A percentile compares a stretch with the other conserved stretches of the same genome.
phyloP scores from a whole-genome alignment of 192 early-diverging fungal species.

The Phycomyces nitens region DNA sequence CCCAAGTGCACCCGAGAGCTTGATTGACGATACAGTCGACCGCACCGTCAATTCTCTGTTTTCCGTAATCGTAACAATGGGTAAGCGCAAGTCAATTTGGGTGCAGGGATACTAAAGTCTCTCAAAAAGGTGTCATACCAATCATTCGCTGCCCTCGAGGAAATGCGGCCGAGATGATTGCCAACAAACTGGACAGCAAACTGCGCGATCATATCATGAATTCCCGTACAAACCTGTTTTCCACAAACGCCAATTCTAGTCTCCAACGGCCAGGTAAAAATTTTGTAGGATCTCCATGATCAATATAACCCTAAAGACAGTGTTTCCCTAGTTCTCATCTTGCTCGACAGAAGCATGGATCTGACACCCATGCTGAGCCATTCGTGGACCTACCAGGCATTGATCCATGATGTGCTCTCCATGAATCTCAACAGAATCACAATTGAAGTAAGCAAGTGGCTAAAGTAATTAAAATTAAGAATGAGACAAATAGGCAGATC shows the following conservation, averaged over 20 bases:
- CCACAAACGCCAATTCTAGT: slow-evolving; percentile 48
- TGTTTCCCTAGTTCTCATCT: slow-evolving; percentile 59
- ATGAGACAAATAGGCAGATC: slow-evolving; percentile 41
- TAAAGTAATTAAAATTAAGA: neutral
- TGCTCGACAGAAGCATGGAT: slow-evolving; percentile 92
- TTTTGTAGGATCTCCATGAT: neutral
- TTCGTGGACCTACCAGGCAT: slow-evolving; percentile 97
- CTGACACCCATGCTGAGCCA: slow-evolving; percentile 88
- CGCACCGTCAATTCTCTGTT: slow-evolving; percentile 79
- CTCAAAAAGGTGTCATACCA: slow-evolving; percentile 65
- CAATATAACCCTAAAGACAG: too few relatives aligned
- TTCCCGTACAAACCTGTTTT: slow-evolving; percentile 80
- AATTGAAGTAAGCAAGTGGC: slow-evolving; percentile 55
- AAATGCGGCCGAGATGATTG: slow-evolving; percentile 92
- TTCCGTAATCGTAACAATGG: slow-evolving; percentile 88
- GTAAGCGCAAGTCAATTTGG: slow-evolving; percentile 28
- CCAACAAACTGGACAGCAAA: slow-evolving; percentile 81
- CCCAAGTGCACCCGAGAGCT: slow-evolving; percentile 73
- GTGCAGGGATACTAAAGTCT: neutral
- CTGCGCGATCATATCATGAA: slow-evolving; percentile 92
- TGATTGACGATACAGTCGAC: slow-evolving; percentile 79
- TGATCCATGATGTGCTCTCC: slow-evolving; percentile 94
- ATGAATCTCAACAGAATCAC: slow-evolving; percentile 88
- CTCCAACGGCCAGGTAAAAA: slow-evolving; percentile 69
- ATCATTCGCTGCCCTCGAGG: slow-evolving; percentile 88